Evolutionary conservation across 768 basidiomycete species (phyloP).

Genomic region (Phlebiopsis flavidoalba): DNA sequence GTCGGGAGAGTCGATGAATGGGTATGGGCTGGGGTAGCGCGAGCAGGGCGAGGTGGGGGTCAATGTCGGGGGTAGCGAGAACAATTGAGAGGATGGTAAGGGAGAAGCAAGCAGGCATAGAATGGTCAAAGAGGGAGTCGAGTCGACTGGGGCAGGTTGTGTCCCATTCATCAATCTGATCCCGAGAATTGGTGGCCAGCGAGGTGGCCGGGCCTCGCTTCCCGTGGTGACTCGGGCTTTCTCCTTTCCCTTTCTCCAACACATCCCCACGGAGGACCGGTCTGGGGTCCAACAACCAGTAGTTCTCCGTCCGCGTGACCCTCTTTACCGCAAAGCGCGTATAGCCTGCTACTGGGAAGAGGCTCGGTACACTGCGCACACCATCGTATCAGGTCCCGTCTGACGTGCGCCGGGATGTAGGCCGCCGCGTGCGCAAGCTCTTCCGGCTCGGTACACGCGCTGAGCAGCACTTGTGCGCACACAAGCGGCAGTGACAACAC

Average conservation of each 20-base stretch:
- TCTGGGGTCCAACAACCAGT: constrained; percentile 54
- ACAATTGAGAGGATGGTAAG: constrained; percentile 37
- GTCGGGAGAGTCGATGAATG: constrained; percentile 50
- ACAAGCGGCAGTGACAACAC: constrained; percentile 51
- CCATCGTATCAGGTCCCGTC: constrained; percentile 53
- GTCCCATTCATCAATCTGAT: constrained; percentile 15
- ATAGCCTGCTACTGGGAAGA: constrained; percentile 43
- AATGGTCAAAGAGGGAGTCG: constrained; percentile 31
- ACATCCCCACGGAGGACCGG: constrained; percentile 41
- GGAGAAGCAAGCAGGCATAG: constrained; percentile 47
- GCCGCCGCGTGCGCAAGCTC: constrained; percentile 34
- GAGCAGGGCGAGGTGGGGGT: constrained; percentile 59
- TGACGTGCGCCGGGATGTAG: constrained; percentile 53
- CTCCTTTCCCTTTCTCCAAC: not conserved
- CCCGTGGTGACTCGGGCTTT: not conserved
- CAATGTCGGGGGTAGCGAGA: constrained; percentile 54
- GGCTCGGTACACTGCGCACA: constrained; percentile 50
- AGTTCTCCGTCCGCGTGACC: constrained; percentile 61
- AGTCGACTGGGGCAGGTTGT: constrained; percentile 1
- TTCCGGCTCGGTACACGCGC: constrained; percentile 34
- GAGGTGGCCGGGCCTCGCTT: not conserved
- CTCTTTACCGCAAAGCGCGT: constrained; percentile 42
- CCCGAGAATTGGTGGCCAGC: not conserved
- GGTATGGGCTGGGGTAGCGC: constrained; percentile 43
- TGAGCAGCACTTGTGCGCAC: constrained; percentile 49